phyloP scores from a whole-genome alignment of 1,284 basidiomycete genomes.

The Heterobasidion occidentale region DNA sequence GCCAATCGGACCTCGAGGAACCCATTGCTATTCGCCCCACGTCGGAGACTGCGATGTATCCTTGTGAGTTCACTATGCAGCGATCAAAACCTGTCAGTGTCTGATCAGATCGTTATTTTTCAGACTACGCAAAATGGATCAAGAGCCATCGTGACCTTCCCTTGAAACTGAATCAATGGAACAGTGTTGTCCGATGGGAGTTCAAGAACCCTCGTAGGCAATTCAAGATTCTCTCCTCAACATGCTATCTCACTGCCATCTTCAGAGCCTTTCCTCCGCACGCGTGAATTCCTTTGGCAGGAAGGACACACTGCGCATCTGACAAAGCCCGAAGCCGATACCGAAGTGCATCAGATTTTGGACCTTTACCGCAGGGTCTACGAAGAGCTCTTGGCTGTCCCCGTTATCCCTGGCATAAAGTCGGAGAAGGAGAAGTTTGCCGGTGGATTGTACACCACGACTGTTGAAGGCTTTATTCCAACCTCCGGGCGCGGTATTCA shows the following conservation, averaged over 20 bases:
- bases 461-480: slow-evolving; percentile 96
- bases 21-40: slow-evolving; percentile 98
- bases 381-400: slow-evolving; percentile 94
- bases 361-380: slow-evolving; percentile 96
- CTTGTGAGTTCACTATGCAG: slow-evolving; percentile 46
- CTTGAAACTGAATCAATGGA: slow-evolving; percentile 98
- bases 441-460: slow-evolving; percentile 96
- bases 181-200: slow-evolving; percentile 98
- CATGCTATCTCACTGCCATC: not conserved
- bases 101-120: not conserved
- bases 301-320: slow-evolving; percentile 97
- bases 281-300: slow-evolving; percentile 99
- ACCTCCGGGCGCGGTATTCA: slow-evolving; percentile 97
- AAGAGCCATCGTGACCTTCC: slow-evolving; percentile 96
- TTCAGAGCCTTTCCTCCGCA: slow-evolving; percentile 93
- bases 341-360: slow-evolving; percentile 90
- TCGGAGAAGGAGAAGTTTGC: slow-evolving; percentile 99
- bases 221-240: not conserved
- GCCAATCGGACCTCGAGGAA: slow-evolving; percentile 90
- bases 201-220: slow-evolving; percentile 93
- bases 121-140: slow-evolving; percentile 96
- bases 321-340: slow-evolving; percentile 83
- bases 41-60: slow-evolving; percentile 98
- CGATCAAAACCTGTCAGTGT: not conserved
- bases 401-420: slow-evolving; percentile 94